A percentile compares a stretch with the other conserved stretches of the same genome.
These are phyloP conservation scores for Croton laevigatus DNA, from an alignment of 441 rosid genomes.

Conservation along the genomic window DNA sequence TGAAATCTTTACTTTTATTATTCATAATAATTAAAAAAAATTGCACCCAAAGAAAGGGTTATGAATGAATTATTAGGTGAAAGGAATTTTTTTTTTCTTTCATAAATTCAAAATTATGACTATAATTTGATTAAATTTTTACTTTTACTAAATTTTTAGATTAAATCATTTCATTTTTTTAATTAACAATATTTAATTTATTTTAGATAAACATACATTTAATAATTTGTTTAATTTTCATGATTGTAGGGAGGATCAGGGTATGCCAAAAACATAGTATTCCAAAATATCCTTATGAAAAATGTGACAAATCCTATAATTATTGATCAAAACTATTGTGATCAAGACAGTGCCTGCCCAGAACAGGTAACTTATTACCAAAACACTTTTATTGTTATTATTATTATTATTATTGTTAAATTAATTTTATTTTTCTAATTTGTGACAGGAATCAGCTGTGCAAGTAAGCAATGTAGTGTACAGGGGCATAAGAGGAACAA, in stretches of 20 bases:
- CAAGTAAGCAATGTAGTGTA: conserved; percentile 63
- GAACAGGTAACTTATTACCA: conserved; percentile 46
- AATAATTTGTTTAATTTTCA: too few relatives aligned
- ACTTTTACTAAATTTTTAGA: too few relatives aligned
- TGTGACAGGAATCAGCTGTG: conserved; percentile 59
- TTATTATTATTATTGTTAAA: too few relatives aligned
- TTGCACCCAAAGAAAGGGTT: too few relatives aligned
- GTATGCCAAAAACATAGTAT: conserved; percentile 56
- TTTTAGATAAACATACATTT: neutral
- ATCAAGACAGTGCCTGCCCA: conserved; percentile 41
- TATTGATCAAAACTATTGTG: conserved; percentile 79
- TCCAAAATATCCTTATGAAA: conserved; percentile 51
- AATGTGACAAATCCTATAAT: conserved; percentile 80
- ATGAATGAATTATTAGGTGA: too few relatives aligned
- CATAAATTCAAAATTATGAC: too few relatives aligned
- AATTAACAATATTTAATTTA: neutral
- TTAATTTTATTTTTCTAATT: neutral
- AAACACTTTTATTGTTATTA: neutral
- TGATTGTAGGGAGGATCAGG: conserved; percentile 73
- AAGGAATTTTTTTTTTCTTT: too few relatives aligned
- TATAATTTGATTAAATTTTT: too few relatives aligned
- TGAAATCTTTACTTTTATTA: too few relatives aligned
- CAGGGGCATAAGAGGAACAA: conserved; percentile 66
- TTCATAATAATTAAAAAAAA: too few relatives aligned
- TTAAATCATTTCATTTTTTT: too few relatives aligned